phyloP scores from a whole-genome alignment of 305 asterid species.

The Solanum hybrid region DNA sequence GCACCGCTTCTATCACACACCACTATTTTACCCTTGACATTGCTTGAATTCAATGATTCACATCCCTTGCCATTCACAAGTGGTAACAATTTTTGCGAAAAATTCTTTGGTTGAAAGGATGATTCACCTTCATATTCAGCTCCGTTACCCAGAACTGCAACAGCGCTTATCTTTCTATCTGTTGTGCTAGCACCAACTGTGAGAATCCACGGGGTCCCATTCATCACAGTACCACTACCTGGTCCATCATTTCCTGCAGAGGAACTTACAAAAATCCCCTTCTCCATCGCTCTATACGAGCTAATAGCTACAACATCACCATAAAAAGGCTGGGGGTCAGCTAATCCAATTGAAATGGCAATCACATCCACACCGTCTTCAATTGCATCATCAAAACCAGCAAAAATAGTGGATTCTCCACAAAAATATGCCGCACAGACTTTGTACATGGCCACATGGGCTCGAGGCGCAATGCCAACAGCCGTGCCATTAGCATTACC shows the following conservation, averaged over 20 bases:
- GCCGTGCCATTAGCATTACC: slow-evolving; percentile 73
- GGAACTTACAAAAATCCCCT: slow-evolving; percentile 63
- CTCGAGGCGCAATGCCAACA: slow-evolving; percentile 73
- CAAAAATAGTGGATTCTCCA: slow-evolving; percentile 20
- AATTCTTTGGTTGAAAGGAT: slow-evolving; percentile 31
- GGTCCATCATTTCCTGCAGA: slow-evolving; percentile 85
- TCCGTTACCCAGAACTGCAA: slow-evolving; percentile 54
- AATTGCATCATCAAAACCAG: slow-evolving; percentile 81
- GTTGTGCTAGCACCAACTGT: slow-evolving; percentile 73
- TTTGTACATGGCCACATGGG: slow-evolving; percentile 66
- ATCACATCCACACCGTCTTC: slow-evolving; percentile 79
- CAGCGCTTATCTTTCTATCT: slow-evolving; percentile 51
- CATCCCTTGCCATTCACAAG: slow-evolving; percentile 37
- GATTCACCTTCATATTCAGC: slow-evolving; percentile 62
- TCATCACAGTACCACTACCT: slow-evolving; percentile 24
- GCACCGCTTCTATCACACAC: slow-evolving; percentile 44
- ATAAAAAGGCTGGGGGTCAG: slow-evolving; percentile 9
- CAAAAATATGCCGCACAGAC: slow-evolving; percentile 27
- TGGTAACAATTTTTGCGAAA: slow-evolving; percentile 32
- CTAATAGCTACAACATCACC: slow-evolving; percentile 57
- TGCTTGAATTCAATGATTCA: slow-evolving; percentile 50
- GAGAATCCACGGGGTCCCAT: slow-evolving; percentile 77
- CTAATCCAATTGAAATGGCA: slow-evolving; percentile 54
- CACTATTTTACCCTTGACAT: slow-evolving; percentile 67
- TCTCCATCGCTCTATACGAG: slow-evolving; percentile 58